phyloP scores from a whole-genome alignment of 805 yeast species.

The Ogataea philodendri region DNA sequence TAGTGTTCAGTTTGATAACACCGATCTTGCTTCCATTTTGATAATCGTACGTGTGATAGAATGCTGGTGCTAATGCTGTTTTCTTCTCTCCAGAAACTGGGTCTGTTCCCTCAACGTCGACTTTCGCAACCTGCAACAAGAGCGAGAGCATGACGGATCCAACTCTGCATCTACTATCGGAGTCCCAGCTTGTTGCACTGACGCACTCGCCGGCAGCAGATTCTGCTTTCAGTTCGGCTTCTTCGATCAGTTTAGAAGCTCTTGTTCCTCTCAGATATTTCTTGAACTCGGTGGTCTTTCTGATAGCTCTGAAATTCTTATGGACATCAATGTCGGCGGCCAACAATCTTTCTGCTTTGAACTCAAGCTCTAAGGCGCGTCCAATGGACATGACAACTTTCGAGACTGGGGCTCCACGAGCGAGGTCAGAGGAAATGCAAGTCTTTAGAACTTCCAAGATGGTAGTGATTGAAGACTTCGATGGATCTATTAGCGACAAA shows the following conservation, averaged over 20 bases:
- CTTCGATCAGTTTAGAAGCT: slow-evolving; percentile 29
- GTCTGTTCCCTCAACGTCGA: slow-evolving; percentile 75
- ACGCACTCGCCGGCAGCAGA: slow-evolving; percentile 19
- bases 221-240: slow-evolving; percentile 26
- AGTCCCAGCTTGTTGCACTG: slow-evolving; percentile 27
- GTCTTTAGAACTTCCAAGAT: slow-evolving; percentile 77
- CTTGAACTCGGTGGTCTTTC: slow-evolving; percentile 43
- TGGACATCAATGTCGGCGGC: slow-evolving; percentile 55
- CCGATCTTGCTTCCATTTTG: slow-evolving; percentile 78
- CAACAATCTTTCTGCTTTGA: slow-evolving; percentile 64
- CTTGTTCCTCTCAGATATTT: slow-evolving; percentile 37
- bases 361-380: slow-evolving; percentile 80
- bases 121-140: slow-evolving; percentile 77
- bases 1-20: slow-evolving; percentile 70
- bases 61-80: slow-evolving; percentile 82
- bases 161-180: slow-evolving; percentile 53
- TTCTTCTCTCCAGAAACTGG: slow-evolving; percentile 70
- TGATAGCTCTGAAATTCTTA: slow-evolving; percentile 50
- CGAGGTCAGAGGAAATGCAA: slow-evolving; percentile 70
- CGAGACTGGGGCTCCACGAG: slow-evolving; percentile 81
- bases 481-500: slow-evolving; percentile 66
- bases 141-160: slow-evolving; percentile 79
- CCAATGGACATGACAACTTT: slow-evolving; percentile 81
- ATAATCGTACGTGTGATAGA: slow-evolving; percentile 84
- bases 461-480: slow-evolving; percentile 79